A percentile compares a stretch with the other conserved stretches of the same genome.
Evolutionary conservation across 139 green algal genomes (phyloP).

Genomic region (Chlorella sp.): DNA sequence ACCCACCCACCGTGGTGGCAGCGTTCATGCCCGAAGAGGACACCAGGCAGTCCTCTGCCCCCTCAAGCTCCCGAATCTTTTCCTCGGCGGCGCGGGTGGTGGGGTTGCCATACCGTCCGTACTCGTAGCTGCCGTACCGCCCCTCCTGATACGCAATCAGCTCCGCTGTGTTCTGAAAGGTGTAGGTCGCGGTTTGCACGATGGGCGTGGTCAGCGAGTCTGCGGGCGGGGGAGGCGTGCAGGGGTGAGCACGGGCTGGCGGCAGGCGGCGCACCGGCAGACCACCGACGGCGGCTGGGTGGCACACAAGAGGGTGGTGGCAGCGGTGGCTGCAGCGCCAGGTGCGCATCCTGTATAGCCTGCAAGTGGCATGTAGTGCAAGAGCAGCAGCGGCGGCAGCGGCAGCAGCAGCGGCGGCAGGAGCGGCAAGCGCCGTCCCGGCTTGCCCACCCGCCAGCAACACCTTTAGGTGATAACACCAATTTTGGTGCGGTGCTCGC

Average conservation of each 20-base stretch:
- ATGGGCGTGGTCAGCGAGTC: constrained; percentile 98
- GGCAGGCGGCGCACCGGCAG: neutral
- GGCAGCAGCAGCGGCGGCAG: neutral
- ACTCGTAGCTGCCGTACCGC: constrained; percentile 89
- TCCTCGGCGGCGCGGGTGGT: constrained; percentile 89
- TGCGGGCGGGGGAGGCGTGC: neutral
- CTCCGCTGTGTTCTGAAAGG: constrained; percentile 88
- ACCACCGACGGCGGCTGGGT: neutral
- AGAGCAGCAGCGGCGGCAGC: neutral
- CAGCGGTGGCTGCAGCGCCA: neutral
- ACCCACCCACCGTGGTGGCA: constrained; percentile 84
- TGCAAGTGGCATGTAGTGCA: no score
- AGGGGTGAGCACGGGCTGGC: neutral
- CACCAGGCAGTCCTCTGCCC: constrained; percentile 95
- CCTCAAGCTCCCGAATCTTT: constrained; percentile 97
- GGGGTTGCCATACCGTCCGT: constrained; percentile 95
- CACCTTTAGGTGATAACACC: no score
- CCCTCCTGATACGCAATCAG: constrained; percentile 98
- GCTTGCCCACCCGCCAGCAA: no score
- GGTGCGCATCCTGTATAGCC: no score
- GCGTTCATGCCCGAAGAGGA: constrained; percentile 95
- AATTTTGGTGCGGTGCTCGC: no score
- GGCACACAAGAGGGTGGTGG: neutral
- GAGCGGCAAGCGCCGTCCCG: neutral
- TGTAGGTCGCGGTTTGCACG: constrained; percentile 97